phyloP scores from a whole-genome alignment of 805 yeast species.

The Ogataea sp. region DNA sequence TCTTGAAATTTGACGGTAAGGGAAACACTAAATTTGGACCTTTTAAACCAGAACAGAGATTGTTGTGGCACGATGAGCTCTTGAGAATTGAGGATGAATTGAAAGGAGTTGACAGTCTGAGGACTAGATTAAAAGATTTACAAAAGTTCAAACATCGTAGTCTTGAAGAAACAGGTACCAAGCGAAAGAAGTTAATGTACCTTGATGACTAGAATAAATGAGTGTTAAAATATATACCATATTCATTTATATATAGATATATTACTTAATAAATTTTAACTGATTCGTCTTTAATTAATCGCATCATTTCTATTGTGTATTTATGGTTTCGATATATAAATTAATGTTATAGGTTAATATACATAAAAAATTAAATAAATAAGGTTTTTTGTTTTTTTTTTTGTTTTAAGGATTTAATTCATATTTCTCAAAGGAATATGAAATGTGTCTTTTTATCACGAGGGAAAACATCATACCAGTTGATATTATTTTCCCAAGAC shows the following conservation, averaged over 20 bases:
- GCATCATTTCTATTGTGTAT: neutral
- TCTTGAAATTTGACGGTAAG: constrained; percentile 80
- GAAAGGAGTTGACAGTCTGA: constrained; percentile 61
- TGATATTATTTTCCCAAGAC: constrained; percentile 46
- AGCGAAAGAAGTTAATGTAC: neutral
- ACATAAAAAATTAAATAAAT: too few species aligned
- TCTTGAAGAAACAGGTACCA: too few species aligned
- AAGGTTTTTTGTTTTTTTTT: too few species aligned
- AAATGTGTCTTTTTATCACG: constrained; percentile 31
- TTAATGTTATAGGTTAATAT: too few species aligned
- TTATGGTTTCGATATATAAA: too few species aligned
- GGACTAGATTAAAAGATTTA: constrained; percentile 59
- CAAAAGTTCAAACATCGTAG: constrained; percentile 18
- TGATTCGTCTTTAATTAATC: neutral
- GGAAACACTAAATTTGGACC: constrained; percentile 40
- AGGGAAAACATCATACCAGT: constrained; percentile 42
- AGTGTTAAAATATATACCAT: too few species aligned
- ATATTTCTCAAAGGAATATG: too few species aligned
- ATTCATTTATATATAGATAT: too few species aligned
- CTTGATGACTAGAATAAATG: too few species aligned
- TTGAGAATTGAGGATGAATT: constrained; percentile 59
- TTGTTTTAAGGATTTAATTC: too few species aligned
- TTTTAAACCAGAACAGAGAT: constrained; percentile 66
- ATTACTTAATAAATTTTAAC: too few species aligned
- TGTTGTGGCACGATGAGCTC: constrained; percentile 72